A percentile compares a stretch with the other conserved stretches of the same genome.
phyloP scores from a whole-genome alignment of 2,329 filamentous ascomycete species.

The Aspergillus niger region DNA sequence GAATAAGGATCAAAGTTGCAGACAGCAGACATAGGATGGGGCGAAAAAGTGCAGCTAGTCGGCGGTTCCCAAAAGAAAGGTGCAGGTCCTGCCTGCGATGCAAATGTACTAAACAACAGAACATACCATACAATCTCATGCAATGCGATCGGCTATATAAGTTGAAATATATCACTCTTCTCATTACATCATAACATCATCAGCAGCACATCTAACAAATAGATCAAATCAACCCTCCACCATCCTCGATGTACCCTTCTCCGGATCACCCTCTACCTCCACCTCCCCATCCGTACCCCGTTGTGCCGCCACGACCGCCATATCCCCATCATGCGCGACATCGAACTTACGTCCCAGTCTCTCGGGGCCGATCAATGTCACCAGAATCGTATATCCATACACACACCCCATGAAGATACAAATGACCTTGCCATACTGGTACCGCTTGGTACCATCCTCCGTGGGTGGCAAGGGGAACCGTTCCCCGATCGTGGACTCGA shows the following conservation, averaged over 20 bases:
- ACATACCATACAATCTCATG: no score
- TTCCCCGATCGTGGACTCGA: constrained; percentile 74
- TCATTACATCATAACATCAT: neutral
- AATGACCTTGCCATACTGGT: constrained; percentile 80
- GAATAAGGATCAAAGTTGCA: no score
- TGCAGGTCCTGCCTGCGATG: no score
- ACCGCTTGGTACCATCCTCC: constrained; percentile 54
- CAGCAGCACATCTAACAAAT: neutral
- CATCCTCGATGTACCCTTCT: constrained; percentile 26
- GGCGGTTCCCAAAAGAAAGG: no score
- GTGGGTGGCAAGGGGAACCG: constrained; percentile 68
- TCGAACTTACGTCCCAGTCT: constrained; percentile 50
- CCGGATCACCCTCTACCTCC: constrained; percentile 29
- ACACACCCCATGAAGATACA: constrained; percentile 91
- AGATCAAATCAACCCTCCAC: constrained; percentile 1
- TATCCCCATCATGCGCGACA: constrained; percentile 50
- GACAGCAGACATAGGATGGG: no score
- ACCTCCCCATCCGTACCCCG: constrained; percentile 23
- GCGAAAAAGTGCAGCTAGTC: no score
- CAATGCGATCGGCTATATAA: no score
- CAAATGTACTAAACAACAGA: no score
- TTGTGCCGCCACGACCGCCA: constrained; percentile 46
- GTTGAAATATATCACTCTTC: no score
- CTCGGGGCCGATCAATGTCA: constrained; percentile 52
- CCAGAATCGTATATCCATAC: constrained; percentile 62